Evolutionary conservation across 164 flowering plant species (phyloP), one percentile per base, ranked within the genome.

Genomic region (Magnolia kwangsiensis): DNA sequence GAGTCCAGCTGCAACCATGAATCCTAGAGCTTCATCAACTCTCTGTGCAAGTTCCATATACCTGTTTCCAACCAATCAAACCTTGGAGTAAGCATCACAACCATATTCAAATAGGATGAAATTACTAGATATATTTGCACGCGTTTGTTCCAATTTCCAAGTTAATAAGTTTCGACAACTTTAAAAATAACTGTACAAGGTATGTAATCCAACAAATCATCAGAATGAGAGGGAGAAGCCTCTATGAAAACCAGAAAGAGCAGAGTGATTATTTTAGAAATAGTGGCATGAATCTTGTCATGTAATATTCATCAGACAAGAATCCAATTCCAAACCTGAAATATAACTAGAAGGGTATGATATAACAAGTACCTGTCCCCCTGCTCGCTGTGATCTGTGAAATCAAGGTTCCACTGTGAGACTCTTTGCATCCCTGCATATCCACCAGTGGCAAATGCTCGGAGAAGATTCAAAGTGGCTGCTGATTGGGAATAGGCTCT

Each of bases 1-100:
- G 24, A 83, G 80, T 29, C 90, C 87, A 72, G 87, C 87, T 8
- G 88, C 90, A 66, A 78, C 76, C 89, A 87, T 87, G 78, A 87
- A 87, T 7, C 87, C 90, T 50, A 87, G 74, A 65, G 90, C 85
- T 80, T 87, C 90, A 83, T 87, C 88, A n/a, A 87, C 88, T 71
- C 90, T 79, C 67, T 86, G 86, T 50, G 87, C 88, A 83, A 87
- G 88, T 72, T 87, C 90, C 76, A 67, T 78, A 74, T 82, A 87
- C 79, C 87, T 87, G 75, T 63, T 66, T 3, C 45, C 63, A 73
- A 50, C 27, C 11, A 45, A 14, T 19, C 5, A 45, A 58, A 50
- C 24, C 24, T 61, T 16, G 78, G 21, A 23, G 73, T 61, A 18
- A 61, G n/a, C 68, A 13, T 9, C 8, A 24, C 21, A 27, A 61